Conservation (phyloP, 2,329 filamentous ascomycete genomes). For the Ophiosphaerella korrae region DNA sequence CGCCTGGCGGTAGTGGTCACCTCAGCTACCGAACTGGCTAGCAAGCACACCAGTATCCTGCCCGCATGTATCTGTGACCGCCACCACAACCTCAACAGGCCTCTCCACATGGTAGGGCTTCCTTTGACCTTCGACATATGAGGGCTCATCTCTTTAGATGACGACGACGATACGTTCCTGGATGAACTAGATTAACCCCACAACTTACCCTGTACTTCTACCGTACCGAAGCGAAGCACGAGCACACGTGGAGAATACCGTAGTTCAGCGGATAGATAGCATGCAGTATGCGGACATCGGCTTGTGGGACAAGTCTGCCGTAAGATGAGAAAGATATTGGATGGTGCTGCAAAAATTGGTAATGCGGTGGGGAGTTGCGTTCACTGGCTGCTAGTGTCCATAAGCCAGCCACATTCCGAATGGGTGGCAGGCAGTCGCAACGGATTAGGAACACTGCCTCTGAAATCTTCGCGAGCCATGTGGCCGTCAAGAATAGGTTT, state of each 20-base stretch:
- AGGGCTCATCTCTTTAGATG: slow-evolving; percentile 30
- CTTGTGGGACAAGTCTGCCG: slow-evolving; percentile 10
- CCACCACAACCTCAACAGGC: slow-evolving; percentile 25
- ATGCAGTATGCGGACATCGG: slow-evolving; percentile 6
- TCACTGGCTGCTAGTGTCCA: slow-evolving; percentile 14
- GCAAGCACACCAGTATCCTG: slow-evolving; percentile 11
- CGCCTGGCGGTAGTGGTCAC: slow-evolving; percentile 26
- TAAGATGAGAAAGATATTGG: slow-evolving; percentile 13
- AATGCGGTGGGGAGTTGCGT: slow-evolving; percentile 10
- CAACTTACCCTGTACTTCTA: slow-evolving; percentile 16
- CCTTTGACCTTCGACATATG: slow-evolving; percentile 15
- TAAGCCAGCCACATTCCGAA: slow-evolving; percentile 17
- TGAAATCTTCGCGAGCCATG: slow-evolving; percentile 31
- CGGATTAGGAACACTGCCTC: slow-evolving; percentile 9
- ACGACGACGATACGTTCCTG: slow-evolving; percentile 11
- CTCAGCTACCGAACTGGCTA: slow-evolving; percentile 26
- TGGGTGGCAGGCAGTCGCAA: slow-evolving; percentile 15
- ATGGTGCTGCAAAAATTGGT: slow-evolving; percentile 11
- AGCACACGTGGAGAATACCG: slow-evolving; percentile 20
- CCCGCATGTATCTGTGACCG: slow-evolving; percentile 20
- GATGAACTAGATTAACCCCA: slow-evolving; percentile 31
- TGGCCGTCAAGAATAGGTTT: slow-evolving; percentile 35
- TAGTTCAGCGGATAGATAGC: slow-evolving; percentile 4
- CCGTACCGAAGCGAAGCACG: slow-evolving; percentile 19
- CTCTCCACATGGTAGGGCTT: slow-evolving; percentile 36